Conservation (phyloP, 306 rosid genomes). For the Lathyrus tuberosus region DNA sequence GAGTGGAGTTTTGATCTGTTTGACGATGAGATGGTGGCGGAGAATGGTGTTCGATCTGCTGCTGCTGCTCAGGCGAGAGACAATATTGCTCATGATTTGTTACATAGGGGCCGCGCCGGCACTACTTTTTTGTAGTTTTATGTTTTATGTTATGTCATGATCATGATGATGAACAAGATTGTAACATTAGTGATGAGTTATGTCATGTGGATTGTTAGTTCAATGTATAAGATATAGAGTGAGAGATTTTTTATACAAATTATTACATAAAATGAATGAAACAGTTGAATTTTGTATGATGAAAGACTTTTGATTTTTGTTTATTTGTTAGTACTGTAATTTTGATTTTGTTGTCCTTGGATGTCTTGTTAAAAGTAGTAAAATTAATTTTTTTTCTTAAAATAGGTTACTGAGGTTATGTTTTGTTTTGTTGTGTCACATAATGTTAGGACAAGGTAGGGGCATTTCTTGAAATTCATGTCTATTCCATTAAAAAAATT, state of each 20-base stretch:
- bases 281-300: slow-evolving; percentile 11
- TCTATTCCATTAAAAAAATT: too few species aligned
- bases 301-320: neutral
- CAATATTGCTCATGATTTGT: slow-evolving; percentile 70
- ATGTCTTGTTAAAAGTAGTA: neutral
- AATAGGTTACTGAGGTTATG: neutral
- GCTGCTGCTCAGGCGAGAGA: slow-evolving; percentile 61
- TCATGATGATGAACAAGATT: slow-evolving; percentile 28
- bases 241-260: neutral
- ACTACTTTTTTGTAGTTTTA: slow-evolving; percentile 37
- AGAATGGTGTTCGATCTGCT: slow-evolving; percentile 48
- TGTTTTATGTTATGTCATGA: neutral
- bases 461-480: too few species aligned
- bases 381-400: neutral
- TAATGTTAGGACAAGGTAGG: too few species aligned
- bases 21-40: slow-evolving; percentile 72
- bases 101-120: slow-evolving; percentile 75
- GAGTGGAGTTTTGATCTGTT: slow-evolving; percentile 49
- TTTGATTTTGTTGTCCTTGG: neutral
- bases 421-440: neutral
- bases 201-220: neutral
- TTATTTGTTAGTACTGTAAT: neutral
- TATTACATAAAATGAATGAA: slow-evolving; percentile 11
- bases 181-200: neutral
- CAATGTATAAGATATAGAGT: neutral